Evolutionary conservation across 257 asterid species (phyloP).

Genomic region (Nicotiana obtusifolia): DNA sequence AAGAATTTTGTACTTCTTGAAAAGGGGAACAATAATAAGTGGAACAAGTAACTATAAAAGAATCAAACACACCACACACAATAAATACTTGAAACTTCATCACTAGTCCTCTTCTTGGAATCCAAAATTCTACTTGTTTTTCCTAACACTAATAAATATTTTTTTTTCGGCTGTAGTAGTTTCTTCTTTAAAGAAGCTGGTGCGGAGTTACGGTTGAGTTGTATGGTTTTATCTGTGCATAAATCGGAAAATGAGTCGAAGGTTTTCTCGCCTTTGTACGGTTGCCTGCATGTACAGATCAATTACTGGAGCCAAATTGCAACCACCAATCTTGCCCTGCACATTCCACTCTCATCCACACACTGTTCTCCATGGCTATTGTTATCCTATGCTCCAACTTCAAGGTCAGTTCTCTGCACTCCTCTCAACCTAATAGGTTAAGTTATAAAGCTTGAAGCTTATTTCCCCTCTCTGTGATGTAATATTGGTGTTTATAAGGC

Average conservation of each 20-base stretch:
- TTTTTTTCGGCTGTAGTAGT: background rate
- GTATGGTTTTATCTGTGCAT: background rate
- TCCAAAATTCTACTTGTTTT: background rate
- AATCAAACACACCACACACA: no score
- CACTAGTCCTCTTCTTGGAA: background rate
- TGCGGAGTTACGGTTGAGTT: background rate
- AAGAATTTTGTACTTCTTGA: background rate
- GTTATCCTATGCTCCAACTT: slow-evolving; percentile 12
- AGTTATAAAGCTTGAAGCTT: background rate
- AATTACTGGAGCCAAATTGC: background rate
- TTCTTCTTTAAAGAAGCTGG: background rate
- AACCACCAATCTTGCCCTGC: background rate
- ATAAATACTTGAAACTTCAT: background rate
- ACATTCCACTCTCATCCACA: background rate
- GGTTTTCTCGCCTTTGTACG: background rate
- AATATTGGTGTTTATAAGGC: background rate
- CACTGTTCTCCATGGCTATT: slow-evolving; percentile 4
- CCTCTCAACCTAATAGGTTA: background rate
- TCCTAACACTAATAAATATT: background rate
- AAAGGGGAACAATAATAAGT: no score
- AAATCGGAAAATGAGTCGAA: background rate
- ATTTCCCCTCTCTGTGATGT: background rate
- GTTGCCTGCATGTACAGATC: background rate
- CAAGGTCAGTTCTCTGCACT: slow-evolving; percentile 27
- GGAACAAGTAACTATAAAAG: background rate